Evolutionary conservation across 2,329 filamentous ascomycete species (phyloP), one percentile per base, ranked within the genome.

Genomic region (Dothideomycetidae sp.): DNA sequence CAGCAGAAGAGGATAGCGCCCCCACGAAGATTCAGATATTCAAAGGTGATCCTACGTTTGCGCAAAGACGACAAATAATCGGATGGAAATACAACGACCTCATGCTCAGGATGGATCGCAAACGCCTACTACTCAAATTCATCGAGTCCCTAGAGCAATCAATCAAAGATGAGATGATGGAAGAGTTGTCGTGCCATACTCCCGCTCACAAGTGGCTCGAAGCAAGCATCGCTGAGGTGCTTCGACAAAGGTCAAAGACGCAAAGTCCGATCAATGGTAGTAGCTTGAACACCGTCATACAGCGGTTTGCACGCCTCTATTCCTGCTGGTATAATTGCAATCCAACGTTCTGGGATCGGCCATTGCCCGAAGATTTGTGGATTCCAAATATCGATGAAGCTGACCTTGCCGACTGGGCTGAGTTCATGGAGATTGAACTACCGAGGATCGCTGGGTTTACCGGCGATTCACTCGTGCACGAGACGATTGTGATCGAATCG

Each of bases 261-360:
- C 21, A 26, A n/a, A 26, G 21, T 26, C 21, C 21, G n/a, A 26
- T 26, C 21, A 26, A 26, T n/a, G 21, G 21, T n/a, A 26, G n/a
- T 26, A 7, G n/a, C n/a, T 26, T 7, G 7, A 7, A 7, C n/a
- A 26, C 21, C 21, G n/a, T n/a, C 21, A 26, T 7, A 16, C 19
- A 14, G 11, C 21, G 23, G n/a, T 36, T 40, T 32, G 28, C 38
- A 10, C 21, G 23, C 9, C 10, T 40, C 9, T 40, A 40, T 29
- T 21, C 32, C 28, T 40, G 38, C 17, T 40, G 38, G 38, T 28
- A 14, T 26, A 29, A 34, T 10, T 15, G 16, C 11, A 17, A 40
- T 31, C 39, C 18, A 11, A 19, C 18, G 4, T 28, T 17, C 10
- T 38, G 36, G 36, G 36, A 38, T 14, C 17, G 15, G 4, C 17